Evolutionary conservation across 1,139 yeast genomes (phyloP), one percentile per base, ranked within the genome.

Genomic region (Arxiozyma bovina): DNA sequence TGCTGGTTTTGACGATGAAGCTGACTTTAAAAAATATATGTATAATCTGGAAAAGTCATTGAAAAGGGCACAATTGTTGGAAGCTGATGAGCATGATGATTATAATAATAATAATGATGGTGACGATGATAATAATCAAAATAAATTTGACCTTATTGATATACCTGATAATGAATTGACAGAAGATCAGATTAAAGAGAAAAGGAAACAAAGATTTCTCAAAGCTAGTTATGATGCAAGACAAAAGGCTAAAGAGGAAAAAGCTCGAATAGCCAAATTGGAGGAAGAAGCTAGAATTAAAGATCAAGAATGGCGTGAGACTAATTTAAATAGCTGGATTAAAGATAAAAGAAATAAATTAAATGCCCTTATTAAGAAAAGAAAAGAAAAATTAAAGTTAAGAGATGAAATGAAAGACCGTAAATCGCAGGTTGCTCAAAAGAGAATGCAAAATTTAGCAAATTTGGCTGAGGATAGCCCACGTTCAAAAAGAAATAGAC

Each of bases 221-320:
- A 89, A 89, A 64, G 95, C 96, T 5, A 89, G 88, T 63, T 83
- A 79, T 63, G 99, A 93, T 53, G 96, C 98, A 0, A 79, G 98
- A 58, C 80, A 81, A 69, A 79, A 94, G 55, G 89, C 89, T 12
- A 86, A 83, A 66, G 87, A 83, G 58, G 94, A 87, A 59, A 93
- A 90, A 63, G 81, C 80, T 50, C 85, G 82, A 55, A 70, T 73
- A 52, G 64, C 72, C 41, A 74, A 79, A 54, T 75, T 74, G 34
- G 82, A 77, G 52, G 78, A 77, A 46, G 83, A 78, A 60, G 82
- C 78, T 46, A 62, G 58, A 50, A 75, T 73, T 55, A 83, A 80
- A 61, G 96, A 93, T 63, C 77, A 76, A 51, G 83, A 83, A 61
- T 88, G 95, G 91, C 78, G 99, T 61, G 78, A 78, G 51, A 73